phyloP scores from a whole-genome alignment of 2,329 filamentous ascomycete species.

The Monosporascus sp. region DNA sequence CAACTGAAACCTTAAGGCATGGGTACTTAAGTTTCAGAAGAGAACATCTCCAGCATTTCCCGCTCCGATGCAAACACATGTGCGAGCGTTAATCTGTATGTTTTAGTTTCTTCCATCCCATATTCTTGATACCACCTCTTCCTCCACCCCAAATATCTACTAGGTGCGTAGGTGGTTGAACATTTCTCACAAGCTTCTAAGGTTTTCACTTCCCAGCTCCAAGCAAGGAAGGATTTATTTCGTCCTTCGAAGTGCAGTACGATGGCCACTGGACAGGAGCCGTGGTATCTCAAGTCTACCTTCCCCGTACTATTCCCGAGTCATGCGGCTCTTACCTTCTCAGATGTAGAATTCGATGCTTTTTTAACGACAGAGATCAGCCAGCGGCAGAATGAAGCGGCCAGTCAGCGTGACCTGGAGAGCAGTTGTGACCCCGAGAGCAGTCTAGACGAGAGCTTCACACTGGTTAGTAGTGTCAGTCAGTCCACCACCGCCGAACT shows the following conservation, averaged over 20 bases:
- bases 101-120: too few species aligned
- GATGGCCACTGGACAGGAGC: constrained; percentile 4
- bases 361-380: constrained; percentile 24
- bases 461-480: constrained; percentile 3
- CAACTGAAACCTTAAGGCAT: too few species aligned
- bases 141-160: too few species aligned
- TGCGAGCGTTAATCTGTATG: too few species aligned
- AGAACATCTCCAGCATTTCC: too few species aligned
- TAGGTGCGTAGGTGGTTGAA: too few species aligned
- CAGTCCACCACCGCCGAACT: constrained; percentile 9
- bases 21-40: too few species aligned
- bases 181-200: too few species aligned
- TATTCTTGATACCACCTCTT: too few species aligned
- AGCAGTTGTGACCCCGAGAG: background rate
- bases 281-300: constrained; percentile 35
- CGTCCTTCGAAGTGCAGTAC: background rate
- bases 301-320: constrained; percentile 33
- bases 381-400: background rate
- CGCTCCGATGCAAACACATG: too few species aligned
- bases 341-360: constrained; percentile 27
- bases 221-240: too few species aligned
- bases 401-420: background rate
- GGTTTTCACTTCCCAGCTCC: too few species aligned
- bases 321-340: constrained; percentile 27
- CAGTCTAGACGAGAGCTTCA: constrained; percentile 2